These are phyloP conservation scores for Mercurialis annua DNA, from an alignment of 345 rosid genomes.

Conservation along the genomic window DNA sequence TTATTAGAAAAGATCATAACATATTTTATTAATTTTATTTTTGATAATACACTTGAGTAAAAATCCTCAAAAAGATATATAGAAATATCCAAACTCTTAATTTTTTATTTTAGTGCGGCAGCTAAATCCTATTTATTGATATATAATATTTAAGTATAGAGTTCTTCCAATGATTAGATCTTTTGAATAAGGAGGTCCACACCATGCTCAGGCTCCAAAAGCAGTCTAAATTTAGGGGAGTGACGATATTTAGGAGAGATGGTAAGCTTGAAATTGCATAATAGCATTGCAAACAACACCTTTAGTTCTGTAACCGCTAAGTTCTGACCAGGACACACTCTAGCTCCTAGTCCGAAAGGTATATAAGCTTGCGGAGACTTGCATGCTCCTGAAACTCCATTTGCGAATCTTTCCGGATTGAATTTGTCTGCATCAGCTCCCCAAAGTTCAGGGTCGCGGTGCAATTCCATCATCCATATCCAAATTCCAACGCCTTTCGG, in stretches of 20 bases:
- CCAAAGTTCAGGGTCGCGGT: slow-evolving; percentile 14
- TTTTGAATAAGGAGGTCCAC: slow-evolving; percentile 1
- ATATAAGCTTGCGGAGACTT: background rate
- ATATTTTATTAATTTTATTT: too few species aligned
- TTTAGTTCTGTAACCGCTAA: background rate
- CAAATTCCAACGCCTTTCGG: slow-evolving; percentile 13
- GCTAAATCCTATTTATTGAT: too few species aligned
- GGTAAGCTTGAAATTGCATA: slow-evolving; percentile 13
- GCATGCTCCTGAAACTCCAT: background rate
- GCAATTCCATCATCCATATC: slow-evolving; percentile 10
- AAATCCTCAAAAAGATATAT: too few species aligned
- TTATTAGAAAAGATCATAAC: too few species aligned
- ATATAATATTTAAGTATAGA: too few species aligned
- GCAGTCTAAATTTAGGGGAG: slow-evolving; percentile 5
- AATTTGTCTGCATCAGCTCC: slow-evolving; percentile 9
- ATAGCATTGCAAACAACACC: slow-evolving; percentile 2
- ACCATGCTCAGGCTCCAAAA: slow-evolving; percentile 10
- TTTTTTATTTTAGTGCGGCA: too few species aligned
- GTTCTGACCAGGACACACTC: background rate
- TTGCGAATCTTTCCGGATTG: background rate
- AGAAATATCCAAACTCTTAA: too few species aligned
- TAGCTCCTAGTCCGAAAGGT: background rate
- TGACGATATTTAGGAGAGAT: slow-evolving; percentile 15
- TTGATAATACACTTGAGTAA: too few species aligned
- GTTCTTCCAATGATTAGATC: background rate